Conservation (phyloP, 139 green algal genomes). For the Coccomyxa sp. region DNA sequence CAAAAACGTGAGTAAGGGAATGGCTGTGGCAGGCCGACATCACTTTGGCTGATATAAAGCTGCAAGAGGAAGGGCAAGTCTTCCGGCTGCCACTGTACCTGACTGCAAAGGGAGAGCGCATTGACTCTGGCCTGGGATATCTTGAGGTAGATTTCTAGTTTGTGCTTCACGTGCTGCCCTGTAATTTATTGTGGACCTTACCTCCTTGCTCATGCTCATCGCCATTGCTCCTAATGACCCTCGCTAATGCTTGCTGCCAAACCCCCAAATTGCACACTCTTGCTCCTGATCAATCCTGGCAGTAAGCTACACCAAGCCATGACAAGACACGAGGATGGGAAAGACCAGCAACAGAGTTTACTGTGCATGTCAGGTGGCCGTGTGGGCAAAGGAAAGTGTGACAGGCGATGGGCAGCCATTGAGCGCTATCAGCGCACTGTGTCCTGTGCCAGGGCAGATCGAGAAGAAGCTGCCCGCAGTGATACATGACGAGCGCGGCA, state of each 20-base stretch:
- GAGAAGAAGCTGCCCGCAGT: constrained; percentile 15
- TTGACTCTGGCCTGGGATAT: neutral
- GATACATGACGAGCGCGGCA: constrained; percentile 7
- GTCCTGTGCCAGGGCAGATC: neutral
- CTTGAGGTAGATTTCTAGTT: neutral
- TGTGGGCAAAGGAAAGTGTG: too few species aligned
- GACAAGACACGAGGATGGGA: too few species aligned
- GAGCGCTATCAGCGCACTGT: neutral
- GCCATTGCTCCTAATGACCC: too few species aligned
- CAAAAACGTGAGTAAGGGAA: neutral
- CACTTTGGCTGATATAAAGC: neutral
- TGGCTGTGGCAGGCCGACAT: neutral
- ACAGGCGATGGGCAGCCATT: neutral
- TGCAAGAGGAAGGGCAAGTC: neutral
- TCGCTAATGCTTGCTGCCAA: too few species aligned
- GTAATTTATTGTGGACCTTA: too few species aligned
- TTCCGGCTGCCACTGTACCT: neutral
- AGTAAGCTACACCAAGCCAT: too few species aligned
- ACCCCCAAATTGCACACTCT: too few species aligned
- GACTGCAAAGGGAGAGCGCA: neutral
- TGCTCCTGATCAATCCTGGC: too few species aligned
- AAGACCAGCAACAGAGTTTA: too few species aligned
- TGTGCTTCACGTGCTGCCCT: neutral
- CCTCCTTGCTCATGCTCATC: too few species aligned
- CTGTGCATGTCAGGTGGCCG: too few species aligned